Evolutionary conservation across 495 filamentous ascomycete genomes (phyloP).

Genomic region (Choiromyces venosus): DNA sequence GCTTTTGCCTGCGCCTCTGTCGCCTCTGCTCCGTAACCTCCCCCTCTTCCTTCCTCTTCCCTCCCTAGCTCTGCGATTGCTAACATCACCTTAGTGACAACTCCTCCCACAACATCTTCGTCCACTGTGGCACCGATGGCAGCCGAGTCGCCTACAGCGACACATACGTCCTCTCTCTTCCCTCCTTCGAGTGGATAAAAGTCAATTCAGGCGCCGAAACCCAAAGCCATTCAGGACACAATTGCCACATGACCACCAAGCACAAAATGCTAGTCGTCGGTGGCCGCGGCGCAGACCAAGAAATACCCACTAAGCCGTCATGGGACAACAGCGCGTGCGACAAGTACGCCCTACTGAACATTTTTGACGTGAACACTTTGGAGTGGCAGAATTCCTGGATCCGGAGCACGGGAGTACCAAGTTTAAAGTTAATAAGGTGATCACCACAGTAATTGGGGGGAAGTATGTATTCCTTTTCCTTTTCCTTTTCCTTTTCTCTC

Average conservation of each 20-base stretch:
- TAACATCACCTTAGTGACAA: no score
- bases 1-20: not conserved
- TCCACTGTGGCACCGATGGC: not conserved
- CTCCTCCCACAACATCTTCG: constrained; percentile 10
- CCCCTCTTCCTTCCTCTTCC: not conserved
- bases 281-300: not conserved
- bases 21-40: not conserved
- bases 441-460: not conserved
- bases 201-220: not conserved
- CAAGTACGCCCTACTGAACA: not conserved
- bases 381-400: not conserved
- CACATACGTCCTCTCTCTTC: no score
- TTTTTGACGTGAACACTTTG: constrained; percentile 3
- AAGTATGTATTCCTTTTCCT: no score
- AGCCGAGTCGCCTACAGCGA: not conserved
- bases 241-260: constrained; percentile 3
- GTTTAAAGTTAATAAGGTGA: not conserved
- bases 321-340: not conserved
- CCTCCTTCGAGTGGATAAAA: no score
- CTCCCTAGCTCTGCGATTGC: no score
- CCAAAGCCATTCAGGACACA: not conserved
- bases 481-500: no score
- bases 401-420: not conserved
- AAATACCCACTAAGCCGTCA: not conserved
- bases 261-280: not conserved